Evolutionary conservation across 805 yeast species (phyloP), one percentile per base, ranked within the genome.

Genomic region (Kodamaea leandrae): DNA sequence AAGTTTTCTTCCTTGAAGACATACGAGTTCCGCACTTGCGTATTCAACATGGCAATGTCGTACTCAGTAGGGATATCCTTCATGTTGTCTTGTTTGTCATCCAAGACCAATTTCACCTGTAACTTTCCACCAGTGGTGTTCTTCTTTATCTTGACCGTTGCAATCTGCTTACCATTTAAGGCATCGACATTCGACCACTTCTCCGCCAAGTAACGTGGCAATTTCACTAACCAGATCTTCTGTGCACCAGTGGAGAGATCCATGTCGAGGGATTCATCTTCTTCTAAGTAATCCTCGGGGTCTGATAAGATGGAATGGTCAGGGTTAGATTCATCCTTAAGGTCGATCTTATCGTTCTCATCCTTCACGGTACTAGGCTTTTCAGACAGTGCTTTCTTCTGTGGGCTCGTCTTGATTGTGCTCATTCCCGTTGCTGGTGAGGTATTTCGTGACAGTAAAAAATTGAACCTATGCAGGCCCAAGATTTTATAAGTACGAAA

Each of bases 211-310:
- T 88, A 88, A 55, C 86, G 80, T 1, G 99, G 98, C 55, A 93
- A 67, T 52, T 93, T 78, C 17, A 93, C 96, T 16, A 93, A 70
- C 99, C 98, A 93, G 30, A 93, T 82, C 51, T 88, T 88, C 53
- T 84, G 82, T 36, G 65, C 71, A 12, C 82, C 78, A 21, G 71
- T 67, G 1, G 71, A 47, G 38, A 89, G 63, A 56, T 89, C 86
- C 61, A 93, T 70, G 60, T 93, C 95, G 21, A 90, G 72, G 10
- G 86, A 74, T 63, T 84, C 96, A 52, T 83, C 71, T 45, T 63
- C 78, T 54, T 58, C 77, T 50, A 57, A 66, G 48, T 70, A 70
- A 41, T 70, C 71, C 46, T 68, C 73, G 28, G 74, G 71, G 50
- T 70, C 71, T 27, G 68, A 58, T 36, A 68, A 56, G 20, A 71